Evolutionary conservation across 805 yeast genomes (phyloP), one percentile per base, ranked within the genome.

Genomic region (Cyberlindnera subsufficiens): DNA sequence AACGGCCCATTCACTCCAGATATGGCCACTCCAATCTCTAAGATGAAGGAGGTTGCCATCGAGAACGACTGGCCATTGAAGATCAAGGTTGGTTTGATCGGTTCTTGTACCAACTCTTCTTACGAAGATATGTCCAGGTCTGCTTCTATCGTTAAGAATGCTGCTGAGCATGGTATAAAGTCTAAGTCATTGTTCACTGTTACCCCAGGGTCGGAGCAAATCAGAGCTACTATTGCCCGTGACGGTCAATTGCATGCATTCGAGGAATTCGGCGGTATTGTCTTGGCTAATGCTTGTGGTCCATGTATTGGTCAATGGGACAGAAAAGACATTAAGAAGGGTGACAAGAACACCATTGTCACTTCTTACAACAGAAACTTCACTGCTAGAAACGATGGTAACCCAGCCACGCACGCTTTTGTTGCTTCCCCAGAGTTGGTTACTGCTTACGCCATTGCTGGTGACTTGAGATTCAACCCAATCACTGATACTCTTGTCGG

Each of bases 301-400:
- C 98, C 98, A 64, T 90, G 98, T 78, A 90, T 90, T 64, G 98
- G 98, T 62, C 97, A 91, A 76, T 91, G 98, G 98, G 96, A 90
- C 68, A 85, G 98, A 71, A 85, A 76, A 61, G 90, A 86, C 66
- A 80, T 87, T 67, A 81, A 86, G 75, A 88, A 86, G 77, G 93
- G 90, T 65, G 96, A 86, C 68, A 85, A 87, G 72, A 91, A 91
- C 78, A 91, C 97, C 59, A 91, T 91, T 68, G 91, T 91, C 60
- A 86, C 97, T 34, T 88, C 96, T 49, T 91, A 86, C 82, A 91
- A 91, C 85, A 86, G 98, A 78, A 91, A 91, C 74, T 91, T 91
- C 79, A 86, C 96, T 58, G 82, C 96, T 53, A 86, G 98, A 82
- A 90, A 90, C 68, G 98, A 90, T 71, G 96, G 96, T 72, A 91